Conservation (phyloP, 441 rosid species). For the Syzygium syzygioides region DNA sequence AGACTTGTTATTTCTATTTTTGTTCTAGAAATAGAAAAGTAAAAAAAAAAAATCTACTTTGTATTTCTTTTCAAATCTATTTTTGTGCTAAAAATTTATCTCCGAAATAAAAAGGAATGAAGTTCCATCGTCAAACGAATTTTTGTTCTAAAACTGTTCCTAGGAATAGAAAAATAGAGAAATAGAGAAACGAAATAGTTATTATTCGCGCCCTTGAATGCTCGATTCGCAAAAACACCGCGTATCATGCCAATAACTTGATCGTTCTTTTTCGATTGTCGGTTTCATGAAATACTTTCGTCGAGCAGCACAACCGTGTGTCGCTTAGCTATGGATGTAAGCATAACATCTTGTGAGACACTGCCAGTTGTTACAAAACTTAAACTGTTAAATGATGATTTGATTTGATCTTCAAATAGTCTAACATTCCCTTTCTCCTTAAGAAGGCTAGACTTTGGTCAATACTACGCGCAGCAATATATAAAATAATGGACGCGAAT, state of each 20-base stretch:
- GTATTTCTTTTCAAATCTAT: too few species aligned
- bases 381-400: accelerated
- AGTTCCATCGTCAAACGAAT: too few species aligned
- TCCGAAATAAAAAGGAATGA: too few species aligned
- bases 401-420: neutral
- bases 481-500: neutral
- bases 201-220: too few species aligned
- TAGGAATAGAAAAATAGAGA: too few species aligned
- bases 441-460: accelerated
- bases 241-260: accelerated
- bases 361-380: accelerated
- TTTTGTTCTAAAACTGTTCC: too few species aligned
- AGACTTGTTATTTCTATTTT: too few species aligned
- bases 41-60: too few species aligned
- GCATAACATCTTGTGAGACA: too few species aligned
- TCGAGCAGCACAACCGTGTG: neutral
- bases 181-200: too few species aligned
- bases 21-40: too few species aligned
- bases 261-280: neutral
- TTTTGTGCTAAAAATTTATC: too few species aligned
- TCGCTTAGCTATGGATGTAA: neutral
- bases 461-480: accelerated
- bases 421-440: accelerated
- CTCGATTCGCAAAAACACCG: neutral
- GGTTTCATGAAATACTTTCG: neutral